Evolutionary conservation across 116 monocot species (phyloP), one percentile per base, ranked within the genome.

Genomic region (Dioscorea cayenensis): DNA sequence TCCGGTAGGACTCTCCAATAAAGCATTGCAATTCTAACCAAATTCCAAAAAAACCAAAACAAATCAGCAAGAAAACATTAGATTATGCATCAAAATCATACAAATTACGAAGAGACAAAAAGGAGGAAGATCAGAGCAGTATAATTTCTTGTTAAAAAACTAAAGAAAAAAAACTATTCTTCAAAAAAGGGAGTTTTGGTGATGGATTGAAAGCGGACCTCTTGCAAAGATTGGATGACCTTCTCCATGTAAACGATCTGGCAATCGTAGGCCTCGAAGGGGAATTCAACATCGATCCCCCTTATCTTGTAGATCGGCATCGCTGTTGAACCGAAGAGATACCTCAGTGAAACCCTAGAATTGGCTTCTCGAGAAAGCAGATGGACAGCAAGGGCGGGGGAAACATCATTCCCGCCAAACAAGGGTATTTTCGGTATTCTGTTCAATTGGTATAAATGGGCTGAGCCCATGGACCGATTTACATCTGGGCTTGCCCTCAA

Each of bases 171-270:
- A 69, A 51, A n/a, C n/a, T 14, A 14, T 32, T 32, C 52, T 28
- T 5, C 6, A 69, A 27, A 69, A 27, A 69, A 51, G 2, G 13
- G n/a, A 35, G 28, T 27, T 55, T 58, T 29, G 22, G 23, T 6
- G 23, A 27, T 62, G 62, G 60, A 62, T 27, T 19, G 23, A 66
- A n/a, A 36, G 20, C 49, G 35, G 35, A 88, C 96, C 86, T 97
- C 73, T 70, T 93, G 93, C 43, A 97, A 64, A 10, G 93, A 88
- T 68, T 83, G 90, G 63, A 97, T 88, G 84, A 97, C 96, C 80
- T 90, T 90, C 63, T 92, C 96, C 96, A 97, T 97, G 83, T 97
- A 93, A 61, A 90, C 83, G 67, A 97, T 67, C 87, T 97, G 96
- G 84, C 82, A 88, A 67, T 90, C 93, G 76, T 97, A 97, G 6